A percentile compares a stretch with the other conserved stretches of the same genome.
phyloP scores from a whole-genome alignment of 164 flowering plant genomes.

The Kingdonia uniflora region DNA sequence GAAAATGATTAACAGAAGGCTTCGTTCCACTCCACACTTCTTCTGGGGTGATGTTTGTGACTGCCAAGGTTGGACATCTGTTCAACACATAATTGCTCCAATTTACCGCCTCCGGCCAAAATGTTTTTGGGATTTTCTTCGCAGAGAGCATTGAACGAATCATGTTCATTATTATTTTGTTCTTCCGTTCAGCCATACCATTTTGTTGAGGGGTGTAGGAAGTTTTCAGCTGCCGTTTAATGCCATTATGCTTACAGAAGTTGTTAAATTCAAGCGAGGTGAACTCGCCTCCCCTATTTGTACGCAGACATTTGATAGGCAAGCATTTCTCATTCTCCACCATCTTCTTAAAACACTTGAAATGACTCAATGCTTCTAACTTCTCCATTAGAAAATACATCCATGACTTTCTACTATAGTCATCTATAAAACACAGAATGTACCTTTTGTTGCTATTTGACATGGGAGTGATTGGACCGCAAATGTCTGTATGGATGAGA shows the following conservation, averaged over 20 bases:
- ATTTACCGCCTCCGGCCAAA: slow-evolving; percentile 1
- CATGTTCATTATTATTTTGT: slow-evolving; percentile 4
- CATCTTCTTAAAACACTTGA: neutral
- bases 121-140: slow-evolving; percentile 4
- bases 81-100: neutral
- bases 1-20: no score
- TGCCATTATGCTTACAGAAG: neutral
- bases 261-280: neutral
- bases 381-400: neutral
- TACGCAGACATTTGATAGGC: neutral
- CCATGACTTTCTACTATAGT: slow-evolving; percentile 4
- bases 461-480: slow-evolving; percentile 5
- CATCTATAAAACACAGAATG: slow-evolving; percentile 7
- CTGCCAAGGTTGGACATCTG: no score
- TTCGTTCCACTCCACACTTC: no score
- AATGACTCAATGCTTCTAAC: neutral
- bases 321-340: no score
- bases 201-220: neutral
- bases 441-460: slow-evolving; percentile 11
- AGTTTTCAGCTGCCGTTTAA: neutral
- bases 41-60: no score
- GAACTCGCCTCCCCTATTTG: neutral
- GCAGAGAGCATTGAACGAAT: neutral
- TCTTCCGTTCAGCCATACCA: neutral
- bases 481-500: slow-evolving; percentile 5